Percentiles rank a stretch among this genome's conserved stretches.
Conservation (phyloP, 2,329 filamentous ascomycete genomes). For the Macroventuria anomochaeta region DNA sequence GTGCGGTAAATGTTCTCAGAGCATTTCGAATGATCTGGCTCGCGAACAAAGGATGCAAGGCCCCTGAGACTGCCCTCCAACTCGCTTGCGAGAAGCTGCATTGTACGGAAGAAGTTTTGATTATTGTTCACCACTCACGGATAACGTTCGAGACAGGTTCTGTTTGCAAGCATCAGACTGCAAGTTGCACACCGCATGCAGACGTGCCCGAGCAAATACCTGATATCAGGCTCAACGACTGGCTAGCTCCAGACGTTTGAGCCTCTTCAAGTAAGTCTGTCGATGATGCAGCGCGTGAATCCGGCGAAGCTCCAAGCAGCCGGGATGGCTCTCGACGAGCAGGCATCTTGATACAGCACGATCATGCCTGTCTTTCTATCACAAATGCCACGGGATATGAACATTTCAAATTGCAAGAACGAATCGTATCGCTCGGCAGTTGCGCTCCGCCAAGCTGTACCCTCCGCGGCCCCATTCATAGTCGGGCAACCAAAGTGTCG, state of each 20-base stretch:
- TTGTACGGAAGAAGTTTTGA: background rate
- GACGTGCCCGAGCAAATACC: background rate
- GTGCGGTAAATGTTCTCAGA: background rate
- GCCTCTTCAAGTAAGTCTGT: background rate
- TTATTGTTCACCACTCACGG: background rate
- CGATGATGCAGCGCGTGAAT: background rate
- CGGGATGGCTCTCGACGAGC: background rate
- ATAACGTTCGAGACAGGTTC: slow-evolving; percentile 1
- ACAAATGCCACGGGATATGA: background rate
- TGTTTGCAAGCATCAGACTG: background rate
- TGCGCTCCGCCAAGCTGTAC: background rate
- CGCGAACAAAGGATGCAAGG: background rate
- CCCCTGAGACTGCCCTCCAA: background rate
- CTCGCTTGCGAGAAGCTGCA: background rate
- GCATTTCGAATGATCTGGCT: background rate
- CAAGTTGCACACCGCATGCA: background rate
- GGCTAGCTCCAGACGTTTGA: background rate
- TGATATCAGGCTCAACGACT: background rate
- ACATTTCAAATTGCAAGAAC: background rate
- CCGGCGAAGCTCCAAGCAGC: background rate
- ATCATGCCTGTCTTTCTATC: too few relatives aligned
- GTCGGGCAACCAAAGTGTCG: background rate
- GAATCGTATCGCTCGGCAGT: background rate
- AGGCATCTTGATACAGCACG: too few relatives aligned
- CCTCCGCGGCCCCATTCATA: background rate